A percentile compares a stretch with the other conserved stretches of the same genome.
Evolutionary conservation across 495 filamentous ascomycete species (phyloP).

Genomic region (Bryoglossum gracile): DNA sequence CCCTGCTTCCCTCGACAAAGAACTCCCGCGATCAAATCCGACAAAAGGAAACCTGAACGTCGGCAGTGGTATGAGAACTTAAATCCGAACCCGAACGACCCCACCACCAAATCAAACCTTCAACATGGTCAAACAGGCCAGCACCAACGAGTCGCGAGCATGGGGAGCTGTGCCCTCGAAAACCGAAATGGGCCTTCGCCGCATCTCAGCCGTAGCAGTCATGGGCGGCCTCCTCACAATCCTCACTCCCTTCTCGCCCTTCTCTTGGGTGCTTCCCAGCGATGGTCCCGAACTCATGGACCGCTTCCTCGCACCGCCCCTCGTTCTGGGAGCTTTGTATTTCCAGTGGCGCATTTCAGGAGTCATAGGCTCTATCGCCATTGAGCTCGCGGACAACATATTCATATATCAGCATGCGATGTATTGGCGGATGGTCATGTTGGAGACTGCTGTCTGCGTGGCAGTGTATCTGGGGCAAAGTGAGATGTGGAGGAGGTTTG

Average conservation of each 20-base stretch:
- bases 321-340: constrained; percentile 11
- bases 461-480: background rate
- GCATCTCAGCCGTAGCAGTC: constrained; percentile 16
- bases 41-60: too few species aligned
- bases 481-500: constrained; percentile 10
- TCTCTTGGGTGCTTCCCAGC: constrained; percentile 9
- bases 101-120: too few species aligned
- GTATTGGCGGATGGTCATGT: constrained; percentile 9
- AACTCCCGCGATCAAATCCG: too few species aligned
- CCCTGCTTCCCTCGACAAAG: too few species aligned
- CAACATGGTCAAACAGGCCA: constrained; percentile 39
- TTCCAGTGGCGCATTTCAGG: constrained; percentile 18
- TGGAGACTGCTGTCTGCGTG: constrained; percentile 1
- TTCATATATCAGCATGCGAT: constrained; percentile 11
- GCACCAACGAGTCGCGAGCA: constrained; percentile 29
- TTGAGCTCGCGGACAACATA: constrained; percentile 1
- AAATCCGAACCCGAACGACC: too few species aligned
- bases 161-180: constrained; percentile 15
- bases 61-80: too few species aligned
- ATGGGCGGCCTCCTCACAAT: constrained; percentile 12
- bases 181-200: constrained; percentile 14
- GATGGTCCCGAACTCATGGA: constrained; percentile 8
- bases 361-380: constrained; percentile 4
- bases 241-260: constrained; percentile 13
- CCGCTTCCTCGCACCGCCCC: constrained; percentile 8